Conservation (phyloP, 345 rosid species). For the Eucalyptus albens region DNA sequence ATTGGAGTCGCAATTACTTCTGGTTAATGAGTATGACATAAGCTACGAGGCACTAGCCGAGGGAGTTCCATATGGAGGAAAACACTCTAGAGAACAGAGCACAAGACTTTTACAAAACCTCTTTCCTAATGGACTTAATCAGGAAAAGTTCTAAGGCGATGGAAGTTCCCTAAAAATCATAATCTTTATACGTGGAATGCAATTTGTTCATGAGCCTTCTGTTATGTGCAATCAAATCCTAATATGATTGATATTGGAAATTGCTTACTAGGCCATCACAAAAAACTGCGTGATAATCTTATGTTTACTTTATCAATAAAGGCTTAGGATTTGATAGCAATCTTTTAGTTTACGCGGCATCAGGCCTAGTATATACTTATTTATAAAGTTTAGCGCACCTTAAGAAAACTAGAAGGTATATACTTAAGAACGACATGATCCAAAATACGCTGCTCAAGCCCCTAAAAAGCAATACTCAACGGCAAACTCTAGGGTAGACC, state of each 20-base stretch:
- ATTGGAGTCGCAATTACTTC: too few species aligned
- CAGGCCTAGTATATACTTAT: not conserved
- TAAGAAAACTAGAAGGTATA: not conserved
- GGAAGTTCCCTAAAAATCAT: not conserved
- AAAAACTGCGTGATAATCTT: not conserved
- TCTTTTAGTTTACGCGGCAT: not conserved
- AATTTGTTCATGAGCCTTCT: not conserved
- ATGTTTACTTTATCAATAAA: not conserved
- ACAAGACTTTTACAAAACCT: not conserved
- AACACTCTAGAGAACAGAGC: not conserved
- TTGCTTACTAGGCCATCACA: not conserved
- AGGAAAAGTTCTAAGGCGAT: not conserved
- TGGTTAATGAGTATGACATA: too few species aligned
- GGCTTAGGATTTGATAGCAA: not conserved
- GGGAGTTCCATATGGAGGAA: not conserved
- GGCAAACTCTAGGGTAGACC: not conserved
- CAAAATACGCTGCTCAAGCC: not conserved
- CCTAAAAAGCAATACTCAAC: not conserved
- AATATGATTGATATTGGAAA: not conserved
- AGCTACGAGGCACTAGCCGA: not conserved
- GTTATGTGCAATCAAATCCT: not conserved
- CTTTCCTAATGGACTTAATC: not conserved
- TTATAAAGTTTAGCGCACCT: not conserved
- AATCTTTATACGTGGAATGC: not conserved
- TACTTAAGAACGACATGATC: not conserved